These are phyloP conservation scores for Linum lewisii DNA, from an alignment of 345 rosid species.

Conservation along the genomic window DNA sequence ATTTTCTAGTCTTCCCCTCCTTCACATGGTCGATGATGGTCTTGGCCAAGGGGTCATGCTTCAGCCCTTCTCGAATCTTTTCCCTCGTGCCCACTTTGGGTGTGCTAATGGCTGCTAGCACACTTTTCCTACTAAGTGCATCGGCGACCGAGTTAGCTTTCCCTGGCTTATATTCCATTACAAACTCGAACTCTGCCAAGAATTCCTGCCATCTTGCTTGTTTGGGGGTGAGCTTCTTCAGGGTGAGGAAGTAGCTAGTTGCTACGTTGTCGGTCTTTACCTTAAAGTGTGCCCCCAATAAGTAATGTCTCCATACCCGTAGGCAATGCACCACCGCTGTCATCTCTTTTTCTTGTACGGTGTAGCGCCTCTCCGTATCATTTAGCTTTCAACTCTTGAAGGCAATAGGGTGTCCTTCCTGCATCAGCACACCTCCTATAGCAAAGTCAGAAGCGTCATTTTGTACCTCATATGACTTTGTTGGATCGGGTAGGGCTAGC, in stretches of 20 bases:
- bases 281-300: background rate
- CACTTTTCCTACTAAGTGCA: too few species aligned
- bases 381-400: too few species aligned
- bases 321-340: background rate
- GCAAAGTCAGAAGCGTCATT: background rate
- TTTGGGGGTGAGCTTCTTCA: background rate
- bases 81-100: too few species aligned
- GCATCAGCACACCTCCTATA: too few species aligned
- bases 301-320: background rate
- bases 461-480: background rate
- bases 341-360: too few species aligned
- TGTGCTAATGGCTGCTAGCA: too few species aligned
- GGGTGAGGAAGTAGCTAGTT: background rate
- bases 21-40: too few species aligned
- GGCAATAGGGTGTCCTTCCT: too few species aligned
- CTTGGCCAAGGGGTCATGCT: too few species aligned
- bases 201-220: background rate
- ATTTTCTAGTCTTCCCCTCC: too few species aligned
- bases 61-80: too few species aligned
- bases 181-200: background rate
- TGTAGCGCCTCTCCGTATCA: too few species aligned
- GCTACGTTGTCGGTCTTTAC: background rate
- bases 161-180: background rate
- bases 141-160: background rate
- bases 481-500: background rate